Percentiles rank a stretch among this genome's conserved stretches.
These are phyloP conservation scores for Penicillium janthinellum DNA, from an alignment of 2,329 filamentous ascomycete species.

Conservation along the genomic window DNA sequence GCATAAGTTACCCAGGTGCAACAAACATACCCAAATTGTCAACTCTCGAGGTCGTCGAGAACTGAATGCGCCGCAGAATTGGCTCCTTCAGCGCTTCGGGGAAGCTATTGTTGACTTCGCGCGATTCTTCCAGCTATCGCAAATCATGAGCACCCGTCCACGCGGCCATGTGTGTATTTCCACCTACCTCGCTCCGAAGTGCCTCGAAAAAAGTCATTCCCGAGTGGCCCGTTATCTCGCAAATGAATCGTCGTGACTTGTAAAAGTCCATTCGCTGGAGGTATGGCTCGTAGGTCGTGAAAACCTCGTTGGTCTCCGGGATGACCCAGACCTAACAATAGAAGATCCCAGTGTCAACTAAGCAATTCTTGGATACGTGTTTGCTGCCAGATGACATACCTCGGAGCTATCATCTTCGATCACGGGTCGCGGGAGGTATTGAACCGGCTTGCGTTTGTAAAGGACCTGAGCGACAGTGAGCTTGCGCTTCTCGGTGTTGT, in stretches of 20 bases:
- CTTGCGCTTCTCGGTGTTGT: slow-evolving; percentile 6
- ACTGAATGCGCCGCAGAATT: slow-evolving; percentile 87
- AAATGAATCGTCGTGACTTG: slow-evolving; percentile 89
- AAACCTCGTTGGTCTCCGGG: slow-evolving; percentile 84
- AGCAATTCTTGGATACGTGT: slow-evolving; percentile 12
- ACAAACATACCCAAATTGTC: slow-evolving; percentile 65
- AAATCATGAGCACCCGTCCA: slow-evolving; percentile 10
- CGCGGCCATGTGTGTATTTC: background rate
- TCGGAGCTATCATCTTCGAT: slow-evolving; percentile 81
- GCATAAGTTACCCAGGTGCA: background rate
- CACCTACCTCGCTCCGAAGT: slow-evolving; percentile 80
- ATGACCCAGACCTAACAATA: slow-evolving; percentile 81
- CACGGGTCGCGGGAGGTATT: slow-evolving; percentile 70
- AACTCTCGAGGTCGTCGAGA: slow-evolving; percentile 83
- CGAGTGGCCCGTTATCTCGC: slow-evolving; percentile 92
- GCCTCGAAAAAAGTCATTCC: slow-evolving; percentile 91
- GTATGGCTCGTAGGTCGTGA: slow-evolving; percentile 85
- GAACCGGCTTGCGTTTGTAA: slow-evolving; percentile 93
- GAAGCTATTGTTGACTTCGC: slow-evolving; percentile 88
- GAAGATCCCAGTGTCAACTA: background rate
- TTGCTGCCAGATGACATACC: slow-evolving; percentile 52
- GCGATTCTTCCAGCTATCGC: slow-evolving; percentile 70
- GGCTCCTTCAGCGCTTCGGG: slow-evolving; percentile 89
- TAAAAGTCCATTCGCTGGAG: slow-evolving; percentile 88
- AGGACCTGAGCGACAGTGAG: slow-evolving; percentile 67